phyloP scores from a whole-genome alignment of 345 rosid genomes.

The Corchorus olitorius region DNA sequence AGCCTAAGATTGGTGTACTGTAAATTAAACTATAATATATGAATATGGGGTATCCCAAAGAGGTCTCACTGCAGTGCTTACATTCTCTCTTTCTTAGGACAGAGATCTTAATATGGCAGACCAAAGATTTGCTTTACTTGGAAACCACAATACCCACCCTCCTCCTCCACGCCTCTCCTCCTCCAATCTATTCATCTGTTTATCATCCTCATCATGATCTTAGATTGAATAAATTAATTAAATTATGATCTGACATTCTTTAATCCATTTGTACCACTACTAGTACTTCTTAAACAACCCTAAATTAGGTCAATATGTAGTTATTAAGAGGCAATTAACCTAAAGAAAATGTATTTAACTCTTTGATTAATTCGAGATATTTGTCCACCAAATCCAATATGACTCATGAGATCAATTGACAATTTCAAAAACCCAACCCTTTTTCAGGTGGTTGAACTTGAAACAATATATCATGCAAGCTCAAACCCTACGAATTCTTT shows the following conservation, averaged over 20 bases:
- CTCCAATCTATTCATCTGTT: background rate
- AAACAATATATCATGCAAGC: background rate
- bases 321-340: background rate
- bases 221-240: slow-evolving; percentile 14
- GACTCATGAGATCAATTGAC: background rate
- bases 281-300: background rate
- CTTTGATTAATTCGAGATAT: slow-evolving; percentile 6
- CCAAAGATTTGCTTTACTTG: slow-evolving; percentile 39
- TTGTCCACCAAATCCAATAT: background rate
- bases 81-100: slow-evolving; percentile 25
- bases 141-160: slow-evolving; percentile 28
- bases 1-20: slow-evolving; percentile 22
- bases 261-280: background rate
- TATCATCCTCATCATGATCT: background rate
- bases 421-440: background rate
- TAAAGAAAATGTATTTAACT: background rate
- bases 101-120: slow-evolving; percentile 27
- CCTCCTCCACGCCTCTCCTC: slow-evolving; percentile 10
- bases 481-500: too few species aligned
- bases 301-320: background rate
- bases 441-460: background rate
- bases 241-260: slow-evolving; percentile 7
- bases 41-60: slow-evolving; percentile 24
- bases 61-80: slow-evolving; percentile 4
- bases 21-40: background rate